Evolutionary conservation across 345 rosid species (phyloP).

Genomic region (Bruguiera parviflora): DNA sequence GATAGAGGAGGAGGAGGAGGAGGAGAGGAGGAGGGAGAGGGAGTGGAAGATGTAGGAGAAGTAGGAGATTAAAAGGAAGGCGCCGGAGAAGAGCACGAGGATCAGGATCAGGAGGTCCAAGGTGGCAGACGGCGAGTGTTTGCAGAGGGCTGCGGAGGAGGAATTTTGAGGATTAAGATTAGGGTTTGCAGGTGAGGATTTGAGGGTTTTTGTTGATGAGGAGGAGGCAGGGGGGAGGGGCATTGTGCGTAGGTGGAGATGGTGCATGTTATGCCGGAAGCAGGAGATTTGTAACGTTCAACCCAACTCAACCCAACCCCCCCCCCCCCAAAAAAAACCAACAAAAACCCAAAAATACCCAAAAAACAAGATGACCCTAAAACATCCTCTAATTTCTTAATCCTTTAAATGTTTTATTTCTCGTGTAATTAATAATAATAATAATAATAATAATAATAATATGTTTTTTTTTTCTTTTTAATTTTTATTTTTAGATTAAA

Average conservation of each 20-base stretch:
- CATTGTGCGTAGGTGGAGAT: constrained; percentile 29
- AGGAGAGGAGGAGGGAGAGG: constrained; percentile 67
- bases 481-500: too few species aligned
- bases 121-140: constrained; percentile 82
- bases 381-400: too few species aligned
- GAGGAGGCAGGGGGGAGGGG: constrained; percentile 20
- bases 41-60: constrained; percentile 80
- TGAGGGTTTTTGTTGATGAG: constrained; percentile 17
- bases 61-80: constrained; percentile 52
- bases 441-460: too few species aligned
- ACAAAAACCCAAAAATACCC: too few species aligned
- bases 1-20: constrained; percentile 34
- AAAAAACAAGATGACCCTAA: too few species aligned
- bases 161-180: constrained; percentile 41
- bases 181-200: constrained; percentile 19
- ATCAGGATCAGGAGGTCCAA: constrained; percentile 77
- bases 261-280: constrained; percentile 42
- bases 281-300: background rate
- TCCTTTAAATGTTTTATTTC: too few species aligned
- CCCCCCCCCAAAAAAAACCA: too few species aligned
- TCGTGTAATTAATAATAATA: too few species aligned
- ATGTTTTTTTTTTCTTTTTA: too few species aligned
- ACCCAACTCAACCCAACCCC: too few species aligned
- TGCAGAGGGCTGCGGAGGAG: constrained; percentile 38
- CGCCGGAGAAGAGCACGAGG: constrained; percentile 8